Conservation (phyloP, 2,329 filamentous ascomycete genomes). For the Zymoseptoria brevis region DNA sequence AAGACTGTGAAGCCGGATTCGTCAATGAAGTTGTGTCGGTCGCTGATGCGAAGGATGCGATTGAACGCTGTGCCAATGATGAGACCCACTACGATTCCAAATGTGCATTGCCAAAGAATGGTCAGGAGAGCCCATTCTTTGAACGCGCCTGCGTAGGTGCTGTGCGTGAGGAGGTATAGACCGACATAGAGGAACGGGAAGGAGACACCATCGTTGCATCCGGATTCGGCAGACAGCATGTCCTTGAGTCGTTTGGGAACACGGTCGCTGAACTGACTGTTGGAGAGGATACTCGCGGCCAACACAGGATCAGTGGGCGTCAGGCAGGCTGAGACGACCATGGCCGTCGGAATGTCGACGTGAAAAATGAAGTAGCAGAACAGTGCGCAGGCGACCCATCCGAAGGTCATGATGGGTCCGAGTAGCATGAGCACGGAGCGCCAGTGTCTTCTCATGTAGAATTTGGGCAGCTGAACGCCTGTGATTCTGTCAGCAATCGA, state of each 20-base stretch:
- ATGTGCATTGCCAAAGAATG: conserved; percentile 47
- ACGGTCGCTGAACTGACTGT: conserved; percentile 45
- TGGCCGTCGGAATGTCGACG: conserved; percentile 38
- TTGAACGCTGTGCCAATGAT: conserved; percentile 43
- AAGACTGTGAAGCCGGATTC: conserved; percentile 46
- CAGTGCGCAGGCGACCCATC: conserved; percentile 41
- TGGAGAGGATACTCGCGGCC: conserved; percentile 46
- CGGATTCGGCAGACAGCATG: conserved; percentile 47
- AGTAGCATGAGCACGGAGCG: conserved; percentile 43
- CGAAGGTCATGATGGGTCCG: conserved; percentile 45
- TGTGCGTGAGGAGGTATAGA: conserved; percentile 37
- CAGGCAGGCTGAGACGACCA: conserved; percentile 48
- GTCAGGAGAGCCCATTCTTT: conserved; percentile 49
- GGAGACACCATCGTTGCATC: conserved; percentile 49
- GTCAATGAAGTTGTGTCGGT: conserved; percentile 40
- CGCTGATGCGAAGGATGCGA: conserved; percentile 41
- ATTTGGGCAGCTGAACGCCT: conserved; percentile 32
- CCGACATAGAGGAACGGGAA: conserved; percentile 52
- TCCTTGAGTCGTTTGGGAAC: conserved; percentile 46
- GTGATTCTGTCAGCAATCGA: neutral
- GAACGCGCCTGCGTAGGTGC: conserved; percentile 33
- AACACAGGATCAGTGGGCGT: conserved; percentile 52
- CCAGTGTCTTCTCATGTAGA: conserved; percentile 46
- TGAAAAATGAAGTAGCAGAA: conserved; percentile 43
- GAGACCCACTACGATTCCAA: conserved; percentile 43